Evolutionary conservation across 2,329 filamentous ascomycete species (phyloP), one percentile per base, ranked within the genome.

Genomic region (Nectriaceae sp.): DNA sequence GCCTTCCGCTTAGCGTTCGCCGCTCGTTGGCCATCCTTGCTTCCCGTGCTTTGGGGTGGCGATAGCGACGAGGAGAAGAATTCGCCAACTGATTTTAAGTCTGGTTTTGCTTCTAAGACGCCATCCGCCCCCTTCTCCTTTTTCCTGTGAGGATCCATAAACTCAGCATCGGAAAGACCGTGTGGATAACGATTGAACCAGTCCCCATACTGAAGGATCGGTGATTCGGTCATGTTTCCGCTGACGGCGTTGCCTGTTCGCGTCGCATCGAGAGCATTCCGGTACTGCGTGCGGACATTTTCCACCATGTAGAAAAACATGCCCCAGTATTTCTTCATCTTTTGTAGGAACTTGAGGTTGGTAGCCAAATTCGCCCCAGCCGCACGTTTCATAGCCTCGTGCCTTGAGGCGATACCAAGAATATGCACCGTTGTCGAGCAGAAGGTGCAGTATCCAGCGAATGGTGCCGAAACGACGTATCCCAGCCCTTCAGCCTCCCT

Each of bases 251-350:
- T 76, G 10, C 89, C 89, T 57, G 84, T 82, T 44, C 86, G 78
- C 22, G 86, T 84, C n/a, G 87, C 87, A 66, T 97, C 91, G 15
- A 91, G 86, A 59, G 91, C 93, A 40, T 85, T 83, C 43, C 88
- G 84, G 65, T 96, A 99, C 52, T 95, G 84, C 46, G 93, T 88
- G 50, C 94, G 91, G 29, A 97, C 79, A 62, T 93, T 94, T 65
- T 97, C 92, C 1, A 90, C 87, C 81, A 97, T 92, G 73, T 91
- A 97, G 66, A 96, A 90, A 65, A 97, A 97, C 88, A 97, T 96
- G 51, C 93, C 94, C 94, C 94, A 99, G 63, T 94, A 92, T 51
- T 89, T 89, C 75, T 96, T 97, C 89, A 97, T 96, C 70, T 90
- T 94, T 46, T 88, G 87, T 38, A 99, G 73, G 61, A 94, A 97